These are phyloP conservation scores for Komagataella ulmi DNA, from an alignment of 805 yeast species.

Conservation along the genomic window DNA sequence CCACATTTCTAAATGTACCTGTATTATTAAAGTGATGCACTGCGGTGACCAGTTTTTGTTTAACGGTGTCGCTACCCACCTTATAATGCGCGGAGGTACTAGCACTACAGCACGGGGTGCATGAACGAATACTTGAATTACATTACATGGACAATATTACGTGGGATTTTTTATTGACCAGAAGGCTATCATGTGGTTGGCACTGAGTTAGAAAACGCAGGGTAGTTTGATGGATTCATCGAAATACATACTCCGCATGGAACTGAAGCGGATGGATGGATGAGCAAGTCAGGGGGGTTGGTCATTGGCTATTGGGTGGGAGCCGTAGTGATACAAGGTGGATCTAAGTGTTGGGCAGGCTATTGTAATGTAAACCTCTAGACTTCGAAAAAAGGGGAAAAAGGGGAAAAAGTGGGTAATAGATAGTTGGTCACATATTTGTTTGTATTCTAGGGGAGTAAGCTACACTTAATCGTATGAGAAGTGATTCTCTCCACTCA, in stretches of 20 bases:
- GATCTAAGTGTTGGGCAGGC: too few relatives aligned
- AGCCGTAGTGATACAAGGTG: neutral
- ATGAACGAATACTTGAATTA: neutral
- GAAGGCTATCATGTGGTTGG: too few relatives aligned
- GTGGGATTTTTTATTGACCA: neutral
- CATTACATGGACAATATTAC: neutral
- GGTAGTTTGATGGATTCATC: neutral
- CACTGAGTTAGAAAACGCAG: neutral
- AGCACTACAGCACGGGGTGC: neutral
- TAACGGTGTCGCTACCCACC: neutral
- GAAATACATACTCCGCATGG: neutral
- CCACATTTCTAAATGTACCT: neutral
- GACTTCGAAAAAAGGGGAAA: neutral
- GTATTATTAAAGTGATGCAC: neutral
- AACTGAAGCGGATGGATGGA: neutral
- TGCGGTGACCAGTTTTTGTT: neutral
- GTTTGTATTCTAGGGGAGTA: neutral
- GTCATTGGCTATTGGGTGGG: neutral
- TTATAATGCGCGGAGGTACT: neutral
- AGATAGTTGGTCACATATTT: neutral
- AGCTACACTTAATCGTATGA: too few relatives aligned
- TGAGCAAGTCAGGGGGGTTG: neutral
- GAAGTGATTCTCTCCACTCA: too few relatives aligned
- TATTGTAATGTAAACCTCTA: too few relatives aligned
- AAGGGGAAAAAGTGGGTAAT: neutral